A percentile compares a stretch with the other conserved stretches of the same genome.
phyloP scores from a whole-genome alignment of 2,329 filamentous ascomycete genomes.

The Xylaria sp. region DNA sequence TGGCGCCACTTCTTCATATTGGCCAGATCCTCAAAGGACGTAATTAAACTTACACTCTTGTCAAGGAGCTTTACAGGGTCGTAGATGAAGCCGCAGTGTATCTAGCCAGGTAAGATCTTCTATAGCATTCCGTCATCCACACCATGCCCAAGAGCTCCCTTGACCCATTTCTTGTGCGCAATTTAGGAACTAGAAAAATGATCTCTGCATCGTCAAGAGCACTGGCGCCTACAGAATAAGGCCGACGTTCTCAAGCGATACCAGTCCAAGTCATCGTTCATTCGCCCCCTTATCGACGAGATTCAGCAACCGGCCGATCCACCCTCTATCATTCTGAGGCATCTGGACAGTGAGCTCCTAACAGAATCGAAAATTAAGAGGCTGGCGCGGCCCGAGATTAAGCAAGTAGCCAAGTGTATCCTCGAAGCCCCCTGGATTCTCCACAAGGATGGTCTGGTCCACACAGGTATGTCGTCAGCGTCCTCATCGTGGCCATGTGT shows the following conservation, averaged over 20 bases:
- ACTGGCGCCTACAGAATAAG: constrained; percentile 39
- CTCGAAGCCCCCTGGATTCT: constrained; percentile 33
- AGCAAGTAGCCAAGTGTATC: constrained; percentile 33
- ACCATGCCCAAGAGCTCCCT: constrained; percentile 9
- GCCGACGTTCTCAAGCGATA: constrained; percentile 34
- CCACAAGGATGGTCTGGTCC: constrained; percentile 35
- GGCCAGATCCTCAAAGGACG: constrained; percentile 30
- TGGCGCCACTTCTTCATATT: constrained; percentile 26
- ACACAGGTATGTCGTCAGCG: constrained; percentile 30
- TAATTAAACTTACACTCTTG: constrained; percentile 32
- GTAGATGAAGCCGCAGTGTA: constrained; percentile 36
- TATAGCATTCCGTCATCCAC: neutral
- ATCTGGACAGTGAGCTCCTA: constrained; percentile 36
- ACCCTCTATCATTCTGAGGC: constrained; percentile 31
- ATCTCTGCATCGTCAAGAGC: constrained; percentile 35
- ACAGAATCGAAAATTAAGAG: constrained; percentile 35
- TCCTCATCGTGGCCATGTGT: neutral
- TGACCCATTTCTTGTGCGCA: constrained; percentile 1
- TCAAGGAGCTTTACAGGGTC: constrained; percentile 34
- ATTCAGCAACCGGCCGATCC: constrained; percentile 30
- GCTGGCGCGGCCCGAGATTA: constrained; percentile 37
- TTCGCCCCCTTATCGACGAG: constrained; percentile 36
- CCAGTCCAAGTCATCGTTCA: constrained; percentile 30
- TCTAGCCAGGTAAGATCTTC: constrained; percentile 31
- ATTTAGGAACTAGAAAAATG: constrained; percentile 27